Conservation (phyloP, 78 protist species). For the Creolimax fragrantissima region DNA sequence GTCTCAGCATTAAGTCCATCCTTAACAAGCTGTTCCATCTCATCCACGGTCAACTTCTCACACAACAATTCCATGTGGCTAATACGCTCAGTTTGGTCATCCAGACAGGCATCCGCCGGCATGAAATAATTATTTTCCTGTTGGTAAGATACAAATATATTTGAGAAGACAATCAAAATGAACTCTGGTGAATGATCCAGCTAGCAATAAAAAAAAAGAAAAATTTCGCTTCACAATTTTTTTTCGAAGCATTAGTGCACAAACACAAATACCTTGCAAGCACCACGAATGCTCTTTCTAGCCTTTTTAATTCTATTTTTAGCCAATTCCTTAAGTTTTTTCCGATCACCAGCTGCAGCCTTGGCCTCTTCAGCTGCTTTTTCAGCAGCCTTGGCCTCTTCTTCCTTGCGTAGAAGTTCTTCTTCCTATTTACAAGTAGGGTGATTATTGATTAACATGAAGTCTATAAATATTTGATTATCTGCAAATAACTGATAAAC, state of each 20-base stretch:
- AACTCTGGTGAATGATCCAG: too few relatives aligned
- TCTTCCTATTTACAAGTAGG: too few relatives aligned
- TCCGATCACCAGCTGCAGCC: background rate
- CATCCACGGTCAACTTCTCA: background rate
- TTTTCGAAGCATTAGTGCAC: background rate
- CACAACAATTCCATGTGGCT: background rate
- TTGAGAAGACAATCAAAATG: too few relatives aligned
- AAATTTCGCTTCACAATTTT: background rate
- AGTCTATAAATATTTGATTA: too few relatives aligned
- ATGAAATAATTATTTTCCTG: background rate
- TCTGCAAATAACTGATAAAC: too few relatives aligned
- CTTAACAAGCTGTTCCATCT: background rate
- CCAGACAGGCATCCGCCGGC: background rate
- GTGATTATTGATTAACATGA: too few relatives aligned
- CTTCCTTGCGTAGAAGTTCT: background rate
- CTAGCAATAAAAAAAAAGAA: too few relatives aligned
- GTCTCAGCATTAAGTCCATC: background rate
- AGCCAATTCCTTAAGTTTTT: background rate
- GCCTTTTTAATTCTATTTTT: background rate
- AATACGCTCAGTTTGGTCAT: background rate
- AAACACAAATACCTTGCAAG: background rate
- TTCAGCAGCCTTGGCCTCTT: background rate
- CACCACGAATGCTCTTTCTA: background rate
- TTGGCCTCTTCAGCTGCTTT: constrained; percentile 6
- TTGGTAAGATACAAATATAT: too few relatives aligned